Evolutionary conservation across 257 asterid genomes (phyloP), one percentile per base, ranked within the genome.

Genomic region (Verbena officinalis): DNA sequence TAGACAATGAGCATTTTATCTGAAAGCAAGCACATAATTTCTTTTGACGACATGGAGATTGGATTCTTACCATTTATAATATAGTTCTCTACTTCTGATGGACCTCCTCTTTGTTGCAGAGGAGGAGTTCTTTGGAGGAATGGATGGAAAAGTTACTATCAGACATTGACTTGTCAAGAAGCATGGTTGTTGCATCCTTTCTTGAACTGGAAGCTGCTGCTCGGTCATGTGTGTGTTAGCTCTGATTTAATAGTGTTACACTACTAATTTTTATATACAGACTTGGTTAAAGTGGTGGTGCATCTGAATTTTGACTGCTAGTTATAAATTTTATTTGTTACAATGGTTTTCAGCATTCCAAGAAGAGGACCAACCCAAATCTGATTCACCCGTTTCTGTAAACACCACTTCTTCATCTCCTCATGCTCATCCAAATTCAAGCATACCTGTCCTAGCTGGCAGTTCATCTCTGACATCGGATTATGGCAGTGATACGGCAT

Each of bases 181-280:
- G 91, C 80, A 75, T 80, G 17, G 81, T 67, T 39, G 95, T 86
- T 30, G 99, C 99, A 12, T 86, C 99, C 62, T 94, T 90, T 76
- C 93, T 94, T 56, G 99, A 94, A 73, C 86, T 94, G 77, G 99
- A 94, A 86, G 95, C 97, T 67, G 91, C 97, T 77, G 96, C 96
- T 69, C 81, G 99, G 78, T 81, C 96, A 77, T 81, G 99, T 94
- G 72, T 57, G 95, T 74, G 49, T 57, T 56, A 40, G 48, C 59
- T 56, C 44, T 53, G 24, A 36, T 63, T 50, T 67, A 55, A 57
- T 69, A 60, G 45, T 60, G 21, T 58, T 51, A 20, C 7, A 6
- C 43, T 55, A 23, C 23, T 55, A 23, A 19, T 8, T 46, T 19
- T 55, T 31, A 16, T 11, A 42, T 24, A 55, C 63, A 38, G 38